Percentiles rank a stretch among this genome's conserved stretches.
These are phyloP conservation scores for Crassisporium funariophilum DNA, from an alignment of 768 basidiomycete genomes.

Conservation along the genomic window DNA sequence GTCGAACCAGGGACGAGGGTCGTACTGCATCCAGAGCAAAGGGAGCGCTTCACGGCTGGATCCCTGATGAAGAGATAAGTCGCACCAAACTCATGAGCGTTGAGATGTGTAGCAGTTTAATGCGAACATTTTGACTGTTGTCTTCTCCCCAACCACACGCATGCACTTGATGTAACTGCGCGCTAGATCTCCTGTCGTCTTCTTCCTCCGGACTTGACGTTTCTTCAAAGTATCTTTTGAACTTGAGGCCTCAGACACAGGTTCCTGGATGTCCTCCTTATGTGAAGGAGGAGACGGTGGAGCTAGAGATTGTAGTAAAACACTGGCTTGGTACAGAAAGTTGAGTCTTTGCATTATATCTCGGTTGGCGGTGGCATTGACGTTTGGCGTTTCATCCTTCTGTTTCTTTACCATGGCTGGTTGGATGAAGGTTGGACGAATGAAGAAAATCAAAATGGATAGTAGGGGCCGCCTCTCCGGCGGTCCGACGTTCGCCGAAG, in stretches of 20 bases:
- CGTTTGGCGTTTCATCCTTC: conserved; percentile 58
- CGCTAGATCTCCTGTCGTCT: conserved; percentile 53
- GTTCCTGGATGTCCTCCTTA: too few relatives aligned
- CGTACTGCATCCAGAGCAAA: conserved; percentile 70
- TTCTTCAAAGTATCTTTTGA: conserved; percentile 18
- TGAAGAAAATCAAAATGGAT: too few relatives aligned
- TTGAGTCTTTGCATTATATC: conserved; percentile 84
- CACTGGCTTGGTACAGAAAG: conserved; percentile 83
- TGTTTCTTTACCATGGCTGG: conserved; percentile 79
- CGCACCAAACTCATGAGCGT: not conserved
- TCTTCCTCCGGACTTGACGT: conserved; percentile 32
- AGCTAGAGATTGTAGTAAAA: conserved; percentile 51
- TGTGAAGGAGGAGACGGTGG: too few relatives aligned
- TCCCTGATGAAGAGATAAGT: conserved; percentile 49
- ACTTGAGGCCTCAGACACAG: too few relatives aligned
- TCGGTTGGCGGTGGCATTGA: conserved; percentile 60
- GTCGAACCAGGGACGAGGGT: conserved; percentile 72
- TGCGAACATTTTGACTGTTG: conserved; percentile 73
- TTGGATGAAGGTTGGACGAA: too few relatives aligned
- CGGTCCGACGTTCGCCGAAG: too few relatives aligned
- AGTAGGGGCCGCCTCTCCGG: too few relatives aligned
- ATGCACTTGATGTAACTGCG: conserved; percentile 66
- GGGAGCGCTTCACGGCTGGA: conserved; percentile 77
- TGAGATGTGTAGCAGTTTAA: conserved; percentile 7
- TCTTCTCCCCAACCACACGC: conserved; percentile 72